Evolutionary conservation across 2,329 filamentous ascomycete genomes (phyloP).

Genomic region (Talaromyces albobiverticillius): DNA sequence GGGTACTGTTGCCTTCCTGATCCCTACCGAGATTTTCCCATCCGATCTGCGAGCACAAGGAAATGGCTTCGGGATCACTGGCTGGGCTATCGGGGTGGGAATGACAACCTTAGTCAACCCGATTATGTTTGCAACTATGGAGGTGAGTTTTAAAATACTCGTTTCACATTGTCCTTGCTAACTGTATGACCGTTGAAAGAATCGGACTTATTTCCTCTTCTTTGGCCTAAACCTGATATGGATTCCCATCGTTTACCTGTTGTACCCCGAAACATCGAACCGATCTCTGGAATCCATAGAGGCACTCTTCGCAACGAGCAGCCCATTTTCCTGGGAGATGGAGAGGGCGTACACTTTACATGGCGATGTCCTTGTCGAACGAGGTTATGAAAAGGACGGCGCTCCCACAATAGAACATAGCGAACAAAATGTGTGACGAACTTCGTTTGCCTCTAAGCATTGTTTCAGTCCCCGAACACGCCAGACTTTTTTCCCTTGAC

Average conservation of each 20-base stretch:
- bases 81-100: constrained; percentile 58
- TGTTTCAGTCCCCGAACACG: too few relatives aligned
- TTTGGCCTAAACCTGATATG: constrained; percentile 51
- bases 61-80: constrained; percentile 58
- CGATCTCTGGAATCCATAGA: constrained; percentile 54
- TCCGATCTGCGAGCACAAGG: constrained; percentile 58
- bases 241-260: constrained; percentile 51
- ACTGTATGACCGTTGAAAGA: too few relatives aligned
- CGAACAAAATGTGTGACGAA: too few relatives aligned
- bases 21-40: constrained; percentile 58
- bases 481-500: too few relatives aligned
- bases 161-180: too few relatives aligned
- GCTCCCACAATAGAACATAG: too few relatives aligned
- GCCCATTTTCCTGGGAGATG: constrained; percentile 47
- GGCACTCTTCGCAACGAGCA: constrained; percentile 48
- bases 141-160: constrained; percentile 17
- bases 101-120: constrained; percentile 52
- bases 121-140: constrained; percentile 51
- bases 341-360: constrained; percentile 37
- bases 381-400: too few relatives aligned
- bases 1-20: constrained; percentile 51
- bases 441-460: too few relatives aligned
- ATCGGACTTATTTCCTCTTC: constrained; percentile 53
- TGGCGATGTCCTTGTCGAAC: constrained; percentile 27
- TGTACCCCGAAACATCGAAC: constrained; percentile 53